These are phyloP conservation scores for Lentinula edodes DNA, from an alignment of 768 basidiomycete genomes.

Conservation along the genomic window DNA sequence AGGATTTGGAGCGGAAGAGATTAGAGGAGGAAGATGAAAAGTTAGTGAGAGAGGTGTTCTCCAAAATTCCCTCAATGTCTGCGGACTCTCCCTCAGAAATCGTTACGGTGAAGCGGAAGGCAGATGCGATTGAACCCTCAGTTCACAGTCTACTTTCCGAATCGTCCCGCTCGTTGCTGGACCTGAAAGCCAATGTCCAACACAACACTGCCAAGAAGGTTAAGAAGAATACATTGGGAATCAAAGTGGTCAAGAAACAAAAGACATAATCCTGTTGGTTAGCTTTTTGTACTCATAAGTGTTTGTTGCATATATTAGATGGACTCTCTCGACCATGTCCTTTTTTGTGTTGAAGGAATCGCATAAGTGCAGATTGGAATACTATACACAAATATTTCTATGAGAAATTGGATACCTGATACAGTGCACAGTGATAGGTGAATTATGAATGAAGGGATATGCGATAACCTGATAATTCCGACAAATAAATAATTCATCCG, in stretches of 20 bases:
- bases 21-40: conserved; percentile 88
- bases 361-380: background rate
- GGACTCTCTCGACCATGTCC: too few relatives aligned
- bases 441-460: background rate
- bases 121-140: conserved; percentile 48
- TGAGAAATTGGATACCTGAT: background rate
- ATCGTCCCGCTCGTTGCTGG: conserved; percentile 30
- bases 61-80: conserved; percentile 16
- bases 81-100: background rate
- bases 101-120: conserved; percentile 57
- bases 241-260: conserved; percentile 33
- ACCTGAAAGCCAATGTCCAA: conserved; percentile 15
- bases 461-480: background rate
- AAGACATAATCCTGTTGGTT: conserved; percentile 14
- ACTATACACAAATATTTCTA: background rate
- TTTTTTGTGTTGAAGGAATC: too few relatives aligned
- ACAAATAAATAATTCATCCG: background rate
- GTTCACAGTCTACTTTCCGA: conserved; percentile 45
- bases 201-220: conserved; percentile 9
- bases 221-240: conserved; percentile 41
- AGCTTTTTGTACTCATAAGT: too few relatives aligned
- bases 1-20: conserved; percentile 54
- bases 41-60: conserved; percentile 82
- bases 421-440: background rate
- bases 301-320: too few relatives aligned